Percentiles rank a stretch among this genome's conserved stretches.
phyloP scores from a whole-genome alignment of 768 basidiomycete species.

The Termitomyces sp. region DNA sequence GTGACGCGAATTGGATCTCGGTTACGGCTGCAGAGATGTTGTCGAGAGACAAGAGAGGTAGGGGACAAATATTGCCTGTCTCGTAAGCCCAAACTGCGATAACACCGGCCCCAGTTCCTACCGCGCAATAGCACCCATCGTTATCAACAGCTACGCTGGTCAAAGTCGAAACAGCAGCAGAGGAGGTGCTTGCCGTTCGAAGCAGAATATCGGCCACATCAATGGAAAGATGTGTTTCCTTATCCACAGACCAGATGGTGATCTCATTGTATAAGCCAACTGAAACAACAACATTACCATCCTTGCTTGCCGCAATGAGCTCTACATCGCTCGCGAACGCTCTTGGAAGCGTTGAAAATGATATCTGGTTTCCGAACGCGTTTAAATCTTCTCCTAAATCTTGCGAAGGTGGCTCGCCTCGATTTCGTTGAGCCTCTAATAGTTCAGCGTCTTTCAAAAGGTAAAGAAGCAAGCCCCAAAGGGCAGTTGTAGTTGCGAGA shows the following conservation, averaged over 20 bases:
- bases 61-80: constrained; percentile 26
- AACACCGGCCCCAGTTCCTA: constrained; percentile 63
- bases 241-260: constrained; percentile 55
- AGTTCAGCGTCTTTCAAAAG: constrained; percentile 89
- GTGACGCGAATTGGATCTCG: constrained; percentile 41
- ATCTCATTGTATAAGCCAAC: constrained; percentile 79
- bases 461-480: constrained; percentile 79
- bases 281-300: constrained; percentile 60
- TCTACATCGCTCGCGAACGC: constrained; percentile 80
- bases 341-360: constrained; percentile 74
- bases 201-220: constrained; percentile 50
- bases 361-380: constrained; percentile 36
- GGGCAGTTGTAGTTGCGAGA: constrained; percentile 59
- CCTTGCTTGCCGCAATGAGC: constrained; percentile 62
- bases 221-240: constrained; percentile 34
- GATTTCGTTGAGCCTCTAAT: constrained; percentile 77
- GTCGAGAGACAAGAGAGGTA: constrained; percentile 35
- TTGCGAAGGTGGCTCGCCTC: constrained; percentile 36
- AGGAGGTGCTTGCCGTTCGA: constrained; percentile 41
- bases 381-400: constrained; percentile 22
- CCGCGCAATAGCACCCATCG: constrained; percentile 56
- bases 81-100: constrained; percentile 60
- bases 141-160: constrained; percentile 62
- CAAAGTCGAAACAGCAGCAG: constrained; percentile 36
- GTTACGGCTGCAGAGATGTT: constrained; percentile 44